Conservation (phyloP, 139 green algal genomes). For the Picochlorum sp. region DNA sequence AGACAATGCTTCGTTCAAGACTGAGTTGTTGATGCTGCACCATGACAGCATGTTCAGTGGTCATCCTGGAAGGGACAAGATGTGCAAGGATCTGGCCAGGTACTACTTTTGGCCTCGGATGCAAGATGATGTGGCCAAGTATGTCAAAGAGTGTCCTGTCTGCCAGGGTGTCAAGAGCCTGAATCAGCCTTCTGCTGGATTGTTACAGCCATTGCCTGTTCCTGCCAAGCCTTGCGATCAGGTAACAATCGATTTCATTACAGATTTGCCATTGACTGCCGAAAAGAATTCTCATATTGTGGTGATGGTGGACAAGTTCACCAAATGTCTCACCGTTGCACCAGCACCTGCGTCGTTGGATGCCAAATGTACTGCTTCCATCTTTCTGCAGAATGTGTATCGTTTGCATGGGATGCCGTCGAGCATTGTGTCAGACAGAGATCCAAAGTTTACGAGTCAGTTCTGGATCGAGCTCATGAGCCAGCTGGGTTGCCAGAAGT, state of each 20-base stretch:
- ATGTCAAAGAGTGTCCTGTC: background rate
- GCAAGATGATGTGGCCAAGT: background rate
- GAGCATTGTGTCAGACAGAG: too few species aligned
- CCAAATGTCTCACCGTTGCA: too few species aligned
- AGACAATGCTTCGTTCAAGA: background rate
- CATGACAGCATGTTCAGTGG: too few species aligned
- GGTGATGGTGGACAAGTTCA: too few species aligned
- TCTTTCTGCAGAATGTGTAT: too few species aligned
- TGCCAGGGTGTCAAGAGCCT: background rate
- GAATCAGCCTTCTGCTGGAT: background rate
- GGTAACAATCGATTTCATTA: too few species aligned
- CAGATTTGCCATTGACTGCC: too few species aligned
- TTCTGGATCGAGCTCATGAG: constrained; percentile 21
- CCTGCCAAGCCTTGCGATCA: constrained; percentile 25
- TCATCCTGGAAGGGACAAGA: too few species aligned
- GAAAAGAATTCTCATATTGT: too few species aligned
- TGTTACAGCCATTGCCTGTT: constrained; percentile 25
- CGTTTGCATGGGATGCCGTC: too few species aligned
- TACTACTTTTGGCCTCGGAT: background rate
- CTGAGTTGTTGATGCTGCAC: background rate
- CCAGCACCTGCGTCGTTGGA: too few species aligned
- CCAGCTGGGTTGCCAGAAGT: background rate
- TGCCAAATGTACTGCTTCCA: too few species aligned
- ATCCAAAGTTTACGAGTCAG: background rate
- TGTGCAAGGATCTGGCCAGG: background rate